A percentile compares a stretch with the other conserved stretches of the same genome.
Conservation (phyloP, 345 rosid genomes). For the Syzygium aqueum region DNA sequence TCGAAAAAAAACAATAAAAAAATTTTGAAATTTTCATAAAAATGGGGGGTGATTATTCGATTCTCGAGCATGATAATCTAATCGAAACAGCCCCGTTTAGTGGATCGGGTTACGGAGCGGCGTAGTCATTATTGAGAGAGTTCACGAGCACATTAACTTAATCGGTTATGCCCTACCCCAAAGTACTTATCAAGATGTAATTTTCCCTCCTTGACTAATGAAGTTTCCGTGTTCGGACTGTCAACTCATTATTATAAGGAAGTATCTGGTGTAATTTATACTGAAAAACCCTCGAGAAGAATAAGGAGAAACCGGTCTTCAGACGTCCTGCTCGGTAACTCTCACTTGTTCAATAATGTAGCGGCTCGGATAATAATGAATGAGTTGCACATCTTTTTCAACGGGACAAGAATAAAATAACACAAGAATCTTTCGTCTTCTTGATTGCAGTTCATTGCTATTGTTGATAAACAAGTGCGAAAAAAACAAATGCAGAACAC, state of each 20-base stretch:
- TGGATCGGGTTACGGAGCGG: not conserved
- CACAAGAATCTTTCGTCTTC: not conserved
- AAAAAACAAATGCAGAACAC: no score
- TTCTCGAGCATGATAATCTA: not conserved
- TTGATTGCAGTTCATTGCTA: not conserved
- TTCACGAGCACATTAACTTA: not conserved
- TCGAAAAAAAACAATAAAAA: not conserved
- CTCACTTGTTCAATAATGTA: not conserved
- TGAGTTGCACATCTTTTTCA: not conserved
- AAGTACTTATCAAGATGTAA: no score
- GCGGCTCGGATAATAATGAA: not conserved
- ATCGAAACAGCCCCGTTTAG: not conserved
- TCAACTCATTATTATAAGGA: not conserved
- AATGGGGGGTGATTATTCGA: not conserved
- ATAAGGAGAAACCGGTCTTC: not conserved
- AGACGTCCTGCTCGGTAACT: not conserved
- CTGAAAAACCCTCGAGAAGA: rapidly evolving
- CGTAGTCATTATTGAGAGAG: rapidly evolving
- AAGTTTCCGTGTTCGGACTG: not conserved
- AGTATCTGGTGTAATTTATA: not conserved
- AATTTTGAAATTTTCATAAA: not conserved
- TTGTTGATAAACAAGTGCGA: no score
- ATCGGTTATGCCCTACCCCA: no score
- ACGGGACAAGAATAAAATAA: not conserved
- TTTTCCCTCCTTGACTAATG: no score